These are phyloP conservation scores for Rhizopogon sp. DNA, from an alignment of 768 basidiomycete genomes.

Conservation along the genomic window DNA sequence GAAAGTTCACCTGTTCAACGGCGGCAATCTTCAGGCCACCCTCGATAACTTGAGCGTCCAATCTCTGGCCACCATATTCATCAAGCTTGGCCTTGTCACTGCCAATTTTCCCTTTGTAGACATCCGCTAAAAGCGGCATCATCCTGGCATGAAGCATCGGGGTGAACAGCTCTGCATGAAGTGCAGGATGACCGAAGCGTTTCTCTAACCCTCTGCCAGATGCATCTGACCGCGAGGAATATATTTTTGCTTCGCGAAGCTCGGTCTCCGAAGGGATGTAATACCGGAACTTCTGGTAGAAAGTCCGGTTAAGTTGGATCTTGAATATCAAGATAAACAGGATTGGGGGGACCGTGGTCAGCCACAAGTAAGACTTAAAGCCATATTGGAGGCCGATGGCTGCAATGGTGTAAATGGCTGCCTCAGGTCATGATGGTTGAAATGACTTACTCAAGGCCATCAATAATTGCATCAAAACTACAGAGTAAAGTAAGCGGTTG, in stretches of 20 bases:
- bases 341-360: slow-evolving; percentile 82
- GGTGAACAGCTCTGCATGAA: slow-evolving; percentile 82
- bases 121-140: slow-evolving; percentile 71
- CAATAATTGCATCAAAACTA: slow-evolving; percentile 82
- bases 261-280: slow-evolving; percentile 83
- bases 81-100: slow-evolving; percentile 59
- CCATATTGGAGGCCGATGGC: slow-evolving; percentile 82
- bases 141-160: slow-evolving; percentile 85
- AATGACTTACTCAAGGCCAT: slow-evolving; percentile 76
- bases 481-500: slow-evolving; percentile 78
- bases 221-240: slow-evolving; percentile 74
- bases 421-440: neutral
- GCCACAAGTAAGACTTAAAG: slow-evolving; percentile 72
- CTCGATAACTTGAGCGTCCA: slow-evolving; percentile 69
- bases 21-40: slow-evolving; percentile 83
- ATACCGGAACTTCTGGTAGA: slow-evolving; percentile 67
- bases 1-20: slow-evolving; percentile 56
- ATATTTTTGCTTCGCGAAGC: slow-evolving; percentile 64
- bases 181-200: slow-evolving; percentile 92
- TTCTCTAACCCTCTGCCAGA: slow-evolving; percentile 74
- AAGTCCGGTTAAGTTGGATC: slow-evolving; percentile 68
- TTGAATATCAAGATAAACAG: slow-evolving; percentile 81
- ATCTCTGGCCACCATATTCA: slow-evolving; percentile 74
- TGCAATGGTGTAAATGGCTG: slow-evolving; percentile 22
- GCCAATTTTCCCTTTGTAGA: slow-evolving; percentile 70